A percentile compares a stretch with the other conserved stretches of the same genome.
Conservation (phyloP, 169 alveolate species). For the Plasmodium gallinaceum region DNA sequence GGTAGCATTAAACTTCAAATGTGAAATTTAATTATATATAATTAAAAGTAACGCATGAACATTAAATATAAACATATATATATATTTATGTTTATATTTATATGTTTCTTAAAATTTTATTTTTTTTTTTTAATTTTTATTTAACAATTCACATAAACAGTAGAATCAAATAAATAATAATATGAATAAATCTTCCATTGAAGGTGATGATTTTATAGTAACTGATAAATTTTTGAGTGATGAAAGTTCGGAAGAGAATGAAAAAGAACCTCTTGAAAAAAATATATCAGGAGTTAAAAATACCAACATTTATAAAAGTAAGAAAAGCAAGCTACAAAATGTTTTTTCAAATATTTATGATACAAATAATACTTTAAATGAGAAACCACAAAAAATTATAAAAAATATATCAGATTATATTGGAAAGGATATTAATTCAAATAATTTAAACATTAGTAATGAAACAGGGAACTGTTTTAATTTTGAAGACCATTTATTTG, state of each 20-base stretch:
- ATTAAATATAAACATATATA: background rate
- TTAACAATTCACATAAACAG: too few relatives aligned
- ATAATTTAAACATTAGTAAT: background rate
- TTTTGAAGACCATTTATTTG: constrained; percentile 36
- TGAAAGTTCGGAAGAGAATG: constrained; percentile 7
- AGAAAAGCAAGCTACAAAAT: background rate
- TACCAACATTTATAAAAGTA: background rate
- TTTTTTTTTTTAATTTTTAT: background rate
- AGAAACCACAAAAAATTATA: constrained; percentile 7
- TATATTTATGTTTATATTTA: background rate
- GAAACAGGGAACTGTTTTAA: constrained; percentile 14
- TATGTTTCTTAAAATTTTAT: background rate
- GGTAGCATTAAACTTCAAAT: too few relatives aligned
- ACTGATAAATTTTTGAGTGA: constrained; percentile 36
- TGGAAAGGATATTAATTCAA: constrained; percentile 1
- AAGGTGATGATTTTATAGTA: constrained; percentile 42
- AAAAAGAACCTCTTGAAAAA: constrained; percentile 21
- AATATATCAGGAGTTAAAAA: constrained; percentile 1
- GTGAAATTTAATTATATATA: too few relatives aligned
- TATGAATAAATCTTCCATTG: constrained; percentile 21
- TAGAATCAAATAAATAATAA: background rate
- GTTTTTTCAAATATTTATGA: background rate
- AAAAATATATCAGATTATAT: background rate
- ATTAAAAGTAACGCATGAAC: too few relatives aligned
- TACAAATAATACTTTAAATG: constrained; percentile 1